Evolutionary conservation across 805 yeast genomes (phyloP).

Genomic region (Ogataea thermomethanolica): DNA sequence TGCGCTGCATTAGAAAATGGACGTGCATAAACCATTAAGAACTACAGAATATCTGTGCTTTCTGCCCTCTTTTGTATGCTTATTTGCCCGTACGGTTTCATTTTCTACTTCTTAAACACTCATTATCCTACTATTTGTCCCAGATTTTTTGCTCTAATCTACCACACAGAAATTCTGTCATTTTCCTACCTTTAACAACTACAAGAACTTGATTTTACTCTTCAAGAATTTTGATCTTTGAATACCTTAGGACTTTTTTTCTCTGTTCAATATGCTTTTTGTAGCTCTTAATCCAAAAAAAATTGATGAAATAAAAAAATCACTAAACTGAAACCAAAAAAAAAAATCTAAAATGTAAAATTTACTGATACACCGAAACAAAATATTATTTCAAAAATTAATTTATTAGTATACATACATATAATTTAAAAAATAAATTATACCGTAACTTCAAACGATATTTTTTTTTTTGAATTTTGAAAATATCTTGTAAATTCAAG

Average conservation of each 20-base stretch:
- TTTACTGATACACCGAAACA: no score
- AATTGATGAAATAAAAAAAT: no score
- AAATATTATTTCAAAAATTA: no score
- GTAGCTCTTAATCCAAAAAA: no score
- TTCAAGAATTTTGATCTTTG: background rate
- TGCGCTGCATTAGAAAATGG: slow-evolving; percentile 2
- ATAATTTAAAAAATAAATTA: no score
- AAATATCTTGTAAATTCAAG: background rate
- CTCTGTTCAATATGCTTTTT: background rate
- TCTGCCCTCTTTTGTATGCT: slow-evolving; percentile 1
- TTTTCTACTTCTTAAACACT: background rate
- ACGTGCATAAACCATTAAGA: slow-evolving; percentile 1
- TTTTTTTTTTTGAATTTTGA: background rate
- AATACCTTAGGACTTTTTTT: background rate
- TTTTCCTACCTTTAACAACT: background rate
- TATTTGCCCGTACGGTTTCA: background rate
- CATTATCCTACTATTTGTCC: background rate
- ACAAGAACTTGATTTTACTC: no score
- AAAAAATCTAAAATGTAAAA: no score
- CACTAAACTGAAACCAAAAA: no score
- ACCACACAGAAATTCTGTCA: slow-evolving; percentile 6
- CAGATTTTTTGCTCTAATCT: background rate
- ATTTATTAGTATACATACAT: no score
- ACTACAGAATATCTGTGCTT: slow-evolving; percentile 1
- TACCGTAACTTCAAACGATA: no score